These are phyloP conservation scores for Zarea fungicola DNA, from an alignment of 2,329 filamentous ascomycete genomes.

Conservation along the genomic window DNA sequence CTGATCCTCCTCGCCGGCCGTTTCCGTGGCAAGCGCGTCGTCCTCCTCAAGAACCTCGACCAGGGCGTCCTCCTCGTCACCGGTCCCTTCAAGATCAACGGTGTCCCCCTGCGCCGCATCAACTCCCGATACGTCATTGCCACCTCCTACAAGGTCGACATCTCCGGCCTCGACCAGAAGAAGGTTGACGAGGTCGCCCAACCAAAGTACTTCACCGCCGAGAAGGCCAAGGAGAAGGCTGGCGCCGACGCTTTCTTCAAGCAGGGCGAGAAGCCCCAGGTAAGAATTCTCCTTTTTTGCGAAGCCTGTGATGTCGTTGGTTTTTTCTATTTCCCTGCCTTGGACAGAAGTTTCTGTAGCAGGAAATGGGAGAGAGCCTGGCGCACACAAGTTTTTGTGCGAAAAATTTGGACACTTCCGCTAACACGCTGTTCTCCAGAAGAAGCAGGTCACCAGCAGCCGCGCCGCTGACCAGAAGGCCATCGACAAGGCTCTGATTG, in stretches of 20 bases:
- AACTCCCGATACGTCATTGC: conserved; percentile 93
- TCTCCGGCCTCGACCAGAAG: conserved; percentile 79
- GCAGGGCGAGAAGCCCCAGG: conserved; percentile 97
- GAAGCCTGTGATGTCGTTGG: too few relatives aligned
- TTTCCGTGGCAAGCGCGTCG: conserved; percentile 99
- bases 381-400: too few relatives aligned
- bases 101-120: conserved; percentile 91
- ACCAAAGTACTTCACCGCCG: conserved; percentile 91
- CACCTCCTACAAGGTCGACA: conserved; percentile 78
- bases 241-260: conserved; percentile 99
- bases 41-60: conserved; percentile 95
- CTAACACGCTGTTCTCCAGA: conserved; percentile 55
- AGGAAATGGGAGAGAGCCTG: too few relatives aligned
- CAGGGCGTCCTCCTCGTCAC: conserved; percentile 98
- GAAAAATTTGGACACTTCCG: too few relatives aligned
- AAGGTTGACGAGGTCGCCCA: conserved; percentile 77
- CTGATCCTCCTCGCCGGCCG: conserved; percentile 99
- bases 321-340: too few relatives aligned
- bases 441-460: conserved; percentile 91
- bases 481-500: conserved; percentile 91
- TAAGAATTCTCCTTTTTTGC: conserved; percentile 42
- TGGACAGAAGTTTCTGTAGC: too few relatives aligned
- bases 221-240: conserved; percentile 93
- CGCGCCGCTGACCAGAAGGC: conserved; percentile 97
- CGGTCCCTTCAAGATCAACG: conserved; percentile 99